Percentiles rank a stretch among this genome's conserved stretches.
Conservation (phyloP, 2,329 filamentous ascomycete genomes). For the Aspergillus sp. region DNA sequence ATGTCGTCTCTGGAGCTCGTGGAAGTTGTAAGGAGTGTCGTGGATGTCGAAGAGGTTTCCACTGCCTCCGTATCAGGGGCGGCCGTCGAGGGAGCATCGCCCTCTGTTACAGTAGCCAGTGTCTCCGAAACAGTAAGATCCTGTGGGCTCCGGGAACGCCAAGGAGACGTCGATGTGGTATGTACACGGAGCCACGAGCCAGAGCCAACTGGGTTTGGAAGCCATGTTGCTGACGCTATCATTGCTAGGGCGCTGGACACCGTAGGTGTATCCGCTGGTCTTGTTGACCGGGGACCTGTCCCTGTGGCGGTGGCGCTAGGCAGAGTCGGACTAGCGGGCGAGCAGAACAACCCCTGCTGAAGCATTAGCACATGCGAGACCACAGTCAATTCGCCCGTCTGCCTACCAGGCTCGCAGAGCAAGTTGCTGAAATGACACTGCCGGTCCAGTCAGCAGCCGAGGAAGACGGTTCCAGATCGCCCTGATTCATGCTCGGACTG, state of each 20-base stretch:
- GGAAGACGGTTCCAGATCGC: background rate
- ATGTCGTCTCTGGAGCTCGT: background rate
- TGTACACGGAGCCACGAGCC: background rate
- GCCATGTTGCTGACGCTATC: background rate
- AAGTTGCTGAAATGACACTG: background rate
- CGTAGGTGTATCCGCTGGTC: background rate
- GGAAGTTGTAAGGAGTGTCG: background rate
- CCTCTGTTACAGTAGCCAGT: background rate
- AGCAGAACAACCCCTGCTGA: background rate
- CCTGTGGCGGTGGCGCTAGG: background rate
- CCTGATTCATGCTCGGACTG: background rate
- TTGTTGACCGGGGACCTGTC: background rate
- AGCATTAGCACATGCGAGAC: background rate
- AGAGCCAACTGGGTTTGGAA: background rate
- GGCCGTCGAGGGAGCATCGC: background rate
- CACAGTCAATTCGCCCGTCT: background rate
- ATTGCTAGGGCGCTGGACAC: background rate
- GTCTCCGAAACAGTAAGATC: background rate
- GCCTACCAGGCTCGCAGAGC: background rate
- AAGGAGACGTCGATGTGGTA: background rate
- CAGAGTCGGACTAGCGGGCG: background rate
- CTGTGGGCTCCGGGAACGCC: background rate
- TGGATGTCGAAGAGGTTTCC: background rate
- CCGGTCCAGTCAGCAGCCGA: background rate
- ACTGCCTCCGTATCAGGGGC: background rate